Evolutionary conservation across 1,284 basidiomycete species (phyloP), one percentile per base, ranked within the genome.

Genomic region (Moesziomyces parantarcticus): DNA sequence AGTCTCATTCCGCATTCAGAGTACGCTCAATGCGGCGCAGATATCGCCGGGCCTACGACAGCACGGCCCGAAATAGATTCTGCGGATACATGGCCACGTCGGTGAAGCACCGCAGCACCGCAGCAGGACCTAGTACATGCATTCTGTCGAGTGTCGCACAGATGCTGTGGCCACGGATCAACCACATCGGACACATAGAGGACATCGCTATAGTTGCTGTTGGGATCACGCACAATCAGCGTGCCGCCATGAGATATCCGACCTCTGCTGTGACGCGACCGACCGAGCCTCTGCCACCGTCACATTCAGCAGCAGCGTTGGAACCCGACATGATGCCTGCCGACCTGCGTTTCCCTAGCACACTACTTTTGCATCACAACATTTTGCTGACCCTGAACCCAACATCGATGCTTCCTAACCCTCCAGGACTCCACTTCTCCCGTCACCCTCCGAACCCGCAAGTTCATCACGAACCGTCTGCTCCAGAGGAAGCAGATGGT

Each of bases 401-500:
- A 29, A 43, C 29, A 29, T 44, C n/a, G 13, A 23, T 23, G 18
- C 11, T 9, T 20, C 36, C 29, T 29, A 18, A 39, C 18, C 20
- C 48, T 46, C 39, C 60, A 83, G 85, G 94, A 95, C 87, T 88
- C 87, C 86, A 88, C 89, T 87, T 91, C 94, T 86, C 92, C 96
- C 80, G 90, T 99, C 82, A 99, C 97, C 79, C 89, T 99, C 85
- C 93, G 97, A 84, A 98, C 97, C 64, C 92, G 96, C 87, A 98
- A 99, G 89, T 99, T 99, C 89, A 93, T 98, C 86, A 97, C 95
- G 84, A 99, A 99, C 91, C 93, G 94, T 79, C 92, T 99, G 78
- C 89, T 99, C 66, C 91, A 93, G 84, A 92, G 97, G 83, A 87
- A 87, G 84, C 88, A 88, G 77, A 83, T 85, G 79, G 89, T 97